Conservation (phyloP, 1,284 basidiomycete species). For the Ganoderma sinense region DNA sequence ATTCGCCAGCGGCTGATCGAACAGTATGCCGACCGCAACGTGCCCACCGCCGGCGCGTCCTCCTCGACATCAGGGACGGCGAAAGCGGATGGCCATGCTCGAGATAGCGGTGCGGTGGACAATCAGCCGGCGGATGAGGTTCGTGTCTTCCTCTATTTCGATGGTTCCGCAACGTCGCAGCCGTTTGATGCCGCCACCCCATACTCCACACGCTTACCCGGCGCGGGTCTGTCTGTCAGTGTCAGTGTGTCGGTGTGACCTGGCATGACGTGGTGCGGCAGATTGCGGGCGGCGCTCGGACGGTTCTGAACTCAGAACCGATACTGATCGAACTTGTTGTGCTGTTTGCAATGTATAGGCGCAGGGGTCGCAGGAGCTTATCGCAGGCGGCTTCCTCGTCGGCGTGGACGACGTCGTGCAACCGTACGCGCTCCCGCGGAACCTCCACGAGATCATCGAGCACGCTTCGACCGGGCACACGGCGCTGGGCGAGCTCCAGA, state of each 20-base stretch:
- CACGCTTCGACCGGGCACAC: constrained; percentile 24
- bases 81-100: constrained; percentile 1
- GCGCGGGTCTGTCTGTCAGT: constrained; percentile 2
- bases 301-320: background rate
- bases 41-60: constrained; percentile 12
- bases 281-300: background rate
- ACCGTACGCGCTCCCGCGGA: constrained; percentile 72
- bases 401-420: constrained; percentile 79
- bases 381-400: constrained; percentile 66
- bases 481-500: constrained; percentile 24
- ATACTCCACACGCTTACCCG: constrained; percentile 6
- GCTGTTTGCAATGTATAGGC: constrained; percentile 13
- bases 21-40: constrained; percentile 69
- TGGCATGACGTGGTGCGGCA: background rate
- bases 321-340: constrained; percentile 1
- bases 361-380: constrained; percentile 40
- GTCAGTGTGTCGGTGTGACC: background rate
- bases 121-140: constrained; percentile 14
- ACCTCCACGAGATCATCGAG: constrained; percentile 48
- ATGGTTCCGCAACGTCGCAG: background rate
- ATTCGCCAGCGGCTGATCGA: constrained; percentile 85
- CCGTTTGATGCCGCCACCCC: background rate
- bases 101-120: constrained; percentile 6
- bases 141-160: constrained; percentile 11
- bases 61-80: constrained; percentile 5